Percentiles rank a stretch among this genome's conserved stretches.
phyloP scores from a whole-genome alignment of 139 green algal species.

The Pleodorina starrii region DNA sequence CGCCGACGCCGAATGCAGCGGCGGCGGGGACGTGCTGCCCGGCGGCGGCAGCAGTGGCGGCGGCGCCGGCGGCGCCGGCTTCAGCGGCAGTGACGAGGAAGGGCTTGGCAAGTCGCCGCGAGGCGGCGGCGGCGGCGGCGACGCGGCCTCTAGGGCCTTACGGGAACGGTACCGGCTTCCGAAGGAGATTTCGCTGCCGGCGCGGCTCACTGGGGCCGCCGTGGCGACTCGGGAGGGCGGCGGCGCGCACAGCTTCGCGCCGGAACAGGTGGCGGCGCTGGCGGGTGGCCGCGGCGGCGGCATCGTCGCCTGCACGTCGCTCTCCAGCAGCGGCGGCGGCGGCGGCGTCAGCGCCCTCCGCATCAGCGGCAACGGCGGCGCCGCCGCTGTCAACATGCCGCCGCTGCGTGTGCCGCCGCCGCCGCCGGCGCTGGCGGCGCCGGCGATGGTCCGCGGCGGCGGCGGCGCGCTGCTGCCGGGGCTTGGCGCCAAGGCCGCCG shows the following conservation, averaged over 20 bases:
- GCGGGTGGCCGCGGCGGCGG: neutral
- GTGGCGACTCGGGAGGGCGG: neutral
- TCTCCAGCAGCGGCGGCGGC: neutral
- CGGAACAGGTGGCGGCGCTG: conserved; percentile 8
- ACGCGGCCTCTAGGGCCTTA: neutral
- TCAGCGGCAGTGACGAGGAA: neutral
- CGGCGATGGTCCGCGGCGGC: neutral
- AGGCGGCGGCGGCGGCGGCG: neutral
- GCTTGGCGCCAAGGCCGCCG: neutral
- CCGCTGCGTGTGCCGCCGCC: neutral
- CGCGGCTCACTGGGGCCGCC: neutral
- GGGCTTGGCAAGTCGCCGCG: neutral
- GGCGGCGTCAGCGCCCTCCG: neutral
- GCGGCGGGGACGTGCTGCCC: neutral
- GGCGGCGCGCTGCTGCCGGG: conserved; percentile 7
- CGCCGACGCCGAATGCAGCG: neutral
- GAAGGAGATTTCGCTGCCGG: neutral
- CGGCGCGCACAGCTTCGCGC: conserved; percentile 36
- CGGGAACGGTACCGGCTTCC: neutral
- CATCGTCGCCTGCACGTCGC: no score
- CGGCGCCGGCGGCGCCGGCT: neutral
- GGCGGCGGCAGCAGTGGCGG: neutral
- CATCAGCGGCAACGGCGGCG: neutral
- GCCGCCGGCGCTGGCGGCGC: neutral
- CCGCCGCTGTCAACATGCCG: neutral